These are phyloP conservation scores for Hypoxylon sp. DNA, from an alignment of 2,329 filamentous ascomycete genomes.

Conservation along the genomic window DNA sequence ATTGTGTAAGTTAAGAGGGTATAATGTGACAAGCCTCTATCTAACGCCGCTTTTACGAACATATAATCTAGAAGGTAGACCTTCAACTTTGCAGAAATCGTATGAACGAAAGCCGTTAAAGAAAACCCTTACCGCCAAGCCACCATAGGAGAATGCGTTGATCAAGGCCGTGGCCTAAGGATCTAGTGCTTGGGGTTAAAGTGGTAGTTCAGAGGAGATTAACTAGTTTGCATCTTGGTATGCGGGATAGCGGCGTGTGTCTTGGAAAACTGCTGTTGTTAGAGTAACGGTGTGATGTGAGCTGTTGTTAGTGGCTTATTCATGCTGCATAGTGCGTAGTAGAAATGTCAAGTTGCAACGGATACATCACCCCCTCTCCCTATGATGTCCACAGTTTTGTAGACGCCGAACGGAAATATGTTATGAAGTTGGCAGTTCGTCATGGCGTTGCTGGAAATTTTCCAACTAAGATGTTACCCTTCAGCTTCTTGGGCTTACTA, in stretches of 20 bases:
- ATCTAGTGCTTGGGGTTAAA: conserved; percentile 4
- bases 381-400: not conserved
- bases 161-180: conserved; percentile 8
- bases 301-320: conserved; percentile 20
- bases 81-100: not conserved
- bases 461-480: conserved; percentile 24
- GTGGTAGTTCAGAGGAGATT: not conserved
- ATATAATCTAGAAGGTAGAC: no score
- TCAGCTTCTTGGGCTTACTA: conserved; percentile 36
- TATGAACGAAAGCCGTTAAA: not conserved
- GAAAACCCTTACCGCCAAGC: conserved; percentile 9
- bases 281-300: conserved; percentile 12
- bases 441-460: conserved; percentile 16
- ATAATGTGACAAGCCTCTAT: not conserved
- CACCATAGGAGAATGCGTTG: not conserved
- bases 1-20: no score
- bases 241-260: conserved; percentile 21
- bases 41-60: not conserved
- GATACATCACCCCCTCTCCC: conserved; percentile 4
- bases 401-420: conserved; percentile 20
- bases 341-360: conserved; percentile 18
- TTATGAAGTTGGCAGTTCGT: conserved; percentile 38
- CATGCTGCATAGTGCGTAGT: conserved; percentile 12
- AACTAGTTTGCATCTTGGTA: conserved; percentile 19
- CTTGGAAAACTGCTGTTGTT: conserved; percentile 14